Base-by-base conservation (phyloP, 768 basidiomycete species). In the Trametes sanguinea region DNA sequence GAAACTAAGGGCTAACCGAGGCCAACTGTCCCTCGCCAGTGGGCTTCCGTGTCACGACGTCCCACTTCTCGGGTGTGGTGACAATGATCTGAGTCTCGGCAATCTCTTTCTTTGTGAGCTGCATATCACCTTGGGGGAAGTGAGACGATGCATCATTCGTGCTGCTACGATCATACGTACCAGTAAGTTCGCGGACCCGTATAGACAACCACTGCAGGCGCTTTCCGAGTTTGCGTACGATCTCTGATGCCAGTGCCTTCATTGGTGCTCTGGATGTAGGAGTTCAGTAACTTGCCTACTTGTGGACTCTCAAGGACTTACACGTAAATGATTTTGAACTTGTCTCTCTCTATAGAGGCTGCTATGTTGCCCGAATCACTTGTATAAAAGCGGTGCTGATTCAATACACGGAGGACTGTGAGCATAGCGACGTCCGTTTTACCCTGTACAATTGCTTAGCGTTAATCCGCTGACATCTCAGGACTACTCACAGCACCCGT, bases 61-160 rank as follows among this genome's bases (percentile, higher is more conserved):
- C 97, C 97, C 97, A 99, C 74, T 99, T 99, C 73, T 99, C 97
- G 0, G 97, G 97, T 1, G 97, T 99, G 2, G 97, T 99, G 6
- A 99, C 95, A 61, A 99, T 98, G 47, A 99, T 89, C 71, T 98
- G 96, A 9, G 97, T 98, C 74, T 90, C 87, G 1, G 90, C 89
- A 62, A 99, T 95, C 76, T 98, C 96, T 40, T 86, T 82, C 73
- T 91, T 90, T 14, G 97, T 94, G 73, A 99, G 76, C 73, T 98
- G 97, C 95, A 98, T 98, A 70, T 99, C 97, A 75, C 96, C 80
- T 77, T 62, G 42, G 1, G 9, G 48, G 39, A 3, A 46, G 51
- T 60, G 22, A 37, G 8, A 5, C 56, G 45, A 11, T 43, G 27
- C 47, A 29, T 32, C 37, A 52, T n/a, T 32, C 17, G 27, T 40